Conservation (phyloP, 179 eudicot species). For the Heliamphora pulchella region DNA sequence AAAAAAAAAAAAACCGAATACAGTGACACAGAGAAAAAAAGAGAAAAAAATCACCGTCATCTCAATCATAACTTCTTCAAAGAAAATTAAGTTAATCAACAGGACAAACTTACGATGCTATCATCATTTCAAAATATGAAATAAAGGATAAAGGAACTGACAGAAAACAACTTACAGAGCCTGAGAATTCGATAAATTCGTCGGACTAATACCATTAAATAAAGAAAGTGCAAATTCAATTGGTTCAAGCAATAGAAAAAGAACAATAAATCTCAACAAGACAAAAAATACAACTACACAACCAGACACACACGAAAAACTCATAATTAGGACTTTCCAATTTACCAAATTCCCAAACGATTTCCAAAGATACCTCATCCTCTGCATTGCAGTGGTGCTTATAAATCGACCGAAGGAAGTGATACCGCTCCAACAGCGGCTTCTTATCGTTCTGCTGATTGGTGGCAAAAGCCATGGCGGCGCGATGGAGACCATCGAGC, state of each 20-base stretch:
- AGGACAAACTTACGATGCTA: neutral
- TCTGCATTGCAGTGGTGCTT: slow-evolving; percentile 97
- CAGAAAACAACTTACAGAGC: neutral
- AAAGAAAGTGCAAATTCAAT: neutral
- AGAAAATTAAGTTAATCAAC: neutral
- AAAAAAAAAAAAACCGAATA: neutral
- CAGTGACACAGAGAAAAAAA: neutral
- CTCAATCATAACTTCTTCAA: neutral
- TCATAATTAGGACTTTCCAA: neutral
- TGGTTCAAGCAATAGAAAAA: neutral
- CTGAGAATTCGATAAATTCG: neutral
- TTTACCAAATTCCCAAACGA: neutral
- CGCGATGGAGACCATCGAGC: slow-evolving; percentile 74
- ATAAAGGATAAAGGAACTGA: neutral
- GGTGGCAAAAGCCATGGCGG: slow-evolving; percentile 64
- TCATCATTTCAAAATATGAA: too few species aligned
- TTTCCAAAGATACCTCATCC: slow-evolving; percentile 57
- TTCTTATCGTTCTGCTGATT: slow-evolving; percentile 45
- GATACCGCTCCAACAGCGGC: slow-evolving; percentile 59
- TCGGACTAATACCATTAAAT: neutral
- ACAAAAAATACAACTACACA: neutral
- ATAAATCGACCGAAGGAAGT: slow-evolving; percentile 67
- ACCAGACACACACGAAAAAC: neutral
- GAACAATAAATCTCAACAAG: neutral
- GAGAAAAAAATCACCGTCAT: neutral